A percentile compares a stretch with the other conserved stretches of the same genome.
Evolutionary conservation across 148 eudicot genomes (phyloP).

Genomic region (Fagopyrum homotropicum): DNA sequence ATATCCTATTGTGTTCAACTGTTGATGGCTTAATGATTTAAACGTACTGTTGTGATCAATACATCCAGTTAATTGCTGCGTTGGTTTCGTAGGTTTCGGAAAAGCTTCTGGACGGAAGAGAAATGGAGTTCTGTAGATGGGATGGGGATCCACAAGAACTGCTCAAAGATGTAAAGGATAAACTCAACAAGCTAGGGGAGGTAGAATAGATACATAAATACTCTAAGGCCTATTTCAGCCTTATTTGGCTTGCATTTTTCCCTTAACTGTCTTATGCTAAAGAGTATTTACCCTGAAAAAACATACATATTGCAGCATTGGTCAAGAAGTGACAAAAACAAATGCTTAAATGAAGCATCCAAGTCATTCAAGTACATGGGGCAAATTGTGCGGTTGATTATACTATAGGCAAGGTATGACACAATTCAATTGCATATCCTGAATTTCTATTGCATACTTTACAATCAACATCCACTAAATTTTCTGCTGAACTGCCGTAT

Average conservation of each 20-base stretch:
- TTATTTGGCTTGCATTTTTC: neutral
- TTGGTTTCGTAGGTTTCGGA: conserved; percentile 46
- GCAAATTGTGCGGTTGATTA: conserved; percentile 76
- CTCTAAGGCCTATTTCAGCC: conserved; percentile 11
- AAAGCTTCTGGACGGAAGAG: conserved; percentile 51
- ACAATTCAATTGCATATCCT: neutral
- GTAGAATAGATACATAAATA: conserved; percentile 34
- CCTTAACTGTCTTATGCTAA: neutral
- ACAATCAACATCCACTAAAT: neutral
- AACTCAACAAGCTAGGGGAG: conserved; percentile 70
- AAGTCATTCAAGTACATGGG: conserved; percentile 70
- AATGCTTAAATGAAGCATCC: conserved; percentile 72
- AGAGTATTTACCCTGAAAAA: neutral
- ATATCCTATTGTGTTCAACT: neutral
- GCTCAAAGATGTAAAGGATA: conserved; percentile 62
- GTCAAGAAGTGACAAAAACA: conserved; percentile 81
- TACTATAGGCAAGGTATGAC: conserved; percentile 4
- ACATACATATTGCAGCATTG: conserved; percentile 59
- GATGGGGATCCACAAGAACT: conserved; percentile 57
- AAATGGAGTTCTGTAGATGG: conserved; percentile 68
- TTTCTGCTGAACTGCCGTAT: neutral
- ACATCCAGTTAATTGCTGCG: neutral
- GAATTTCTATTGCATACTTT: neutral
- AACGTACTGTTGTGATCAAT: neutral
- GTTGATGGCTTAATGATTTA: neutral